Evolutionary conservation across 75 land plant genomes (phyloP), one percentile per base, ranked within the genome.

Genomic region (Selaginella moellendorffii): DNA sequence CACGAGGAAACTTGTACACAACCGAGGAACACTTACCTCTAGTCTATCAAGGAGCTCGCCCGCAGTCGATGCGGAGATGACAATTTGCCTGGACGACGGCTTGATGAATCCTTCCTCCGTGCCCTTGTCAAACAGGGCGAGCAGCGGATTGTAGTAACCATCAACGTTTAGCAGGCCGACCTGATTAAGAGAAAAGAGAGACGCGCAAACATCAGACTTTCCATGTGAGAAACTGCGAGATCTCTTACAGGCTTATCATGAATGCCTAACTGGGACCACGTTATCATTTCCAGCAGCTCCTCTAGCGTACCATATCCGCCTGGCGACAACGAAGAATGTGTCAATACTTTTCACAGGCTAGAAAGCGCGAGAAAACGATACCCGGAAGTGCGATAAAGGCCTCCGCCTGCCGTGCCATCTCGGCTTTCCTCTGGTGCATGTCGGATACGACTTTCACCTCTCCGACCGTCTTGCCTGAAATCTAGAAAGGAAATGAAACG

Each of bases 271-370:
- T 84, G 84, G 54, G 84, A 80, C 86, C 86, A 86, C 27, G 90
- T 83, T 65, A 85, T 83, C 19, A 83, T 82, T 66, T 86, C 90
- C 5, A 86, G 73, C 12, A 86, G 81, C 63, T 86, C 90, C 66
- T 86, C 90, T 25, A 86, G 79, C 21, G 90, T 86, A 10, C 86
- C 86, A 75, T 81, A 86, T 5, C 86, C 90, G 52, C 90, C 90
- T 86, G 68, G 63, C 46, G 14, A 36, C 46, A 36, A 5, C 10
- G 5, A 27, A 17, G 31, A 12, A 29, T 63, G 31, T 63, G 10
- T 36, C 46, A 5, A 5, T 36, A 5, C 14, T 14, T 36, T 14
- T 36, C 46, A 36, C 46, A 36, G 10, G 14, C 46, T 5, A 5
- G 14, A 5, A 36, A 5, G 46, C 46, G 14, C 46, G 46, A 5